A percentile compares a stretch with the other conserved stretches of the same genome.
These are phyloP conservation scores for Lodderomyces parapsilosis DNA, from an alignment of 1,139 yeast species.

Conservation along the genomic window DNA sequence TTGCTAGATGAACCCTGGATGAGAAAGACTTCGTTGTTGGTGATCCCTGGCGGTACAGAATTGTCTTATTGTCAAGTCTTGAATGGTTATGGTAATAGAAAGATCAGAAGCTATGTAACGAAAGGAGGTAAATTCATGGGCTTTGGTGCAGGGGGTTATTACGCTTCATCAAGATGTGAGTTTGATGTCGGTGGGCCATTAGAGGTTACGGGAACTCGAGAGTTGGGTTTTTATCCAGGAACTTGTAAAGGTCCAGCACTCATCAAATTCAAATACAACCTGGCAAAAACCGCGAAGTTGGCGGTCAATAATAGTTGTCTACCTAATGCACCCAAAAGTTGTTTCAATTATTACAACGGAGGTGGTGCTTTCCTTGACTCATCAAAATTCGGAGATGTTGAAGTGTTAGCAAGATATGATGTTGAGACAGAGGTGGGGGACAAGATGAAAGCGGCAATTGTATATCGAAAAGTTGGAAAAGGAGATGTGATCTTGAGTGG, in stretches of 20 bases:
- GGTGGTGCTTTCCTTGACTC: constrained; percentile 87
- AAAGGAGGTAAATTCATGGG: constrained; percentile 85
- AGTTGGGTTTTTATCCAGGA: constrained; percentile 80
- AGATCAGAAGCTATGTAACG: constrained; percentile 63
- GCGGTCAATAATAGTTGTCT: constrained; percentile 31
- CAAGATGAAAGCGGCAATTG: constrained; percentile 63
- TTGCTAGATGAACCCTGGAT: constrained; percentile 89
- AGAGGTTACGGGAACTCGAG: constrained; percentile 87
- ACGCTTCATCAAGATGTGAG: constrained; percentile 71
- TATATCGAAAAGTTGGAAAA: constrained; percentile 64
- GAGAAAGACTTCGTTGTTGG: constrained; percentile 71
- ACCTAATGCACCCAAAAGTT: constrained; percentile 22
- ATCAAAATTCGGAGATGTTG: constrained; percentile 53
- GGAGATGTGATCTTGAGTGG: constrained; percentile 81
- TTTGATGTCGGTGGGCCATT: constrained; percentile 75
- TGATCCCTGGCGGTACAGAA: constrained; percentile 97
- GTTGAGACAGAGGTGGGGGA: constrained; percentile 38
- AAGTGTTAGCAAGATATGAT: constrained; percentile 67
- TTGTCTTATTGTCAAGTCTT: constrained; percentile 73
- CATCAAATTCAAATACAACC: constrained; percentile 74
- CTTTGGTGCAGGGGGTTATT: constrained; percentile 96
- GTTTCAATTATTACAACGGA: constrained; percentile 69
- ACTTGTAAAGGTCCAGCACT: constrained; percentile 77
- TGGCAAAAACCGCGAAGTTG: constrained; percentile 60
- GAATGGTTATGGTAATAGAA: constrained; percentile 65